Evolutionary conservation across 495 filamentous ascomycete genomes (phyloP).

Genomic region (Margaritispora aquatica): DNA sequence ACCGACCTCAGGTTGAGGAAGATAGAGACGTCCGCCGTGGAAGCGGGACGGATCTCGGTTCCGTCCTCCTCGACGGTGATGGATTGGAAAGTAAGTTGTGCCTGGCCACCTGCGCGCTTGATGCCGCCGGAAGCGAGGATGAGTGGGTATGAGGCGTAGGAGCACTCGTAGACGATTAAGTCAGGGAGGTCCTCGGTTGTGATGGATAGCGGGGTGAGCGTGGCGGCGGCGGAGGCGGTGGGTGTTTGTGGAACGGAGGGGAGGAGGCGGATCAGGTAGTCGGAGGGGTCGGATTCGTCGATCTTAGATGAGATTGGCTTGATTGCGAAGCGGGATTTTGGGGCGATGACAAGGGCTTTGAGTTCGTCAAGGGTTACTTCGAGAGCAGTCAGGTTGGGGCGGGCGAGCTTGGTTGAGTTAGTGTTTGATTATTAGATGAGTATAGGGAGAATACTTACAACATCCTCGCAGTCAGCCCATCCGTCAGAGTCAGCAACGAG

Average conservation of each 20-base stretch:
- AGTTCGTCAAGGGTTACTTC: conserved; percentile 31
- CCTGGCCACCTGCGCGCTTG: conserved; percentile 63
- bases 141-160: conserved; percentile 63
- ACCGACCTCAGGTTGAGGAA: conserved; percentile 67
- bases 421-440: neutral
- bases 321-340: conserved; percentile 80
- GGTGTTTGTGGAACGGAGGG: conserved; percentile 85
- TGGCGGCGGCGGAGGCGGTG: conserved; percentile 60
- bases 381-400: conserved; percentile 27
- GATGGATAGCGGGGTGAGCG: conserved; percentile 62
- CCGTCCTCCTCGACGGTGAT: conserved; percentile 43
- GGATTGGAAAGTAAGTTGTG: conserved; percentile 78
- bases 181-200: conserved; percentile 54
- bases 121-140: conserved; percentile 74
- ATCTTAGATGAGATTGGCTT: conserved; percentile 29
- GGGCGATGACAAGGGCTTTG: conserved; percentile 26
- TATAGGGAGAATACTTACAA: conserved; percentile 26
- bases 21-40: conserved; percentile 68
- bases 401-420: conserved; percentile 27
- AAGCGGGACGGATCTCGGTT: conserved; percentile 58
- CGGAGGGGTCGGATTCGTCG: conserved; percentile 40
- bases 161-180: conserved; percentile 81
- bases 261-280: conserved; percentile 85
- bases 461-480: conserved; percentile 33
- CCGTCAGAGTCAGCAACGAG: conserved; percentile 35